These are phyloP conservation scores for Neurospora sp. DNA, from an alignment of 495 filamentous ascomycete species.

Conservation along the genomic window DNA sequence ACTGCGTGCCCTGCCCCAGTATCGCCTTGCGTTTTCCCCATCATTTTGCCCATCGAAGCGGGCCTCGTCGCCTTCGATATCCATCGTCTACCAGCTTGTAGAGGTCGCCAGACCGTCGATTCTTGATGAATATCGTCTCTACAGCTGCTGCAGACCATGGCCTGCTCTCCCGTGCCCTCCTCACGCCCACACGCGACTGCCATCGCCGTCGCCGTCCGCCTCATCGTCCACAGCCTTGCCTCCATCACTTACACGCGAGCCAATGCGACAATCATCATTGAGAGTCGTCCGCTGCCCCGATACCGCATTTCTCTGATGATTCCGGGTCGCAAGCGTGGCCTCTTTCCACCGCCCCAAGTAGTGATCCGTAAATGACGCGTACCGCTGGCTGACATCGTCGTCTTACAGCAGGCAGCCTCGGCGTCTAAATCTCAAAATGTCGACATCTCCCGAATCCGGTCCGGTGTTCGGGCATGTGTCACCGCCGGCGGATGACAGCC, in stretches of 20 bases:
- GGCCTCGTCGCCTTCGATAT: constrained; percentile 29
- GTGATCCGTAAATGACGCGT: constrained; percentile 8
- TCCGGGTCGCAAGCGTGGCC: constrained; percentile 27
- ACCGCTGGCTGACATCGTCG: constrained; percentile 35
- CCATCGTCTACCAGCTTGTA: constrained; percentile 18
- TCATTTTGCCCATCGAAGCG: constrained; percentile 33
- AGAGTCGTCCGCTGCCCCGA: constrained; percentile 4
- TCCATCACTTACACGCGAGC: constrained; percentile 32
- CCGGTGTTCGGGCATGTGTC: constrained; percentile 33
- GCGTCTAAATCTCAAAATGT: constrained; percentile 33
- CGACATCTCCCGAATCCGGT: constrained; percentile 37
- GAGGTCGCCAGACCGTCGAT: constrained; percentile 18
- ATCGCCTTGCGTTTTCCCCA: constrained; percentile 24
- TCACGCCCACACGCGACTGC: constrained; percentile 16
- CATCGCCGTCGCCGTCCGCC: constrained; percentile 26
- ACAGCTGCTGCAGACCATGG: constrained; percentile 18
- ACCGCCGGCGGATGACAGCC: constrained; percentile 18
- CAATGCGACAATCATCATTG: constrained; percentile 38
- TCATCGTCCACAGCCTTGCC: constrained; percentile 32
- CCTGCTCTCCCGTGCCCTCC: constrained; percentile 8
- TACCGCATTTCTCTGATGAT: constrained; percentile 17
- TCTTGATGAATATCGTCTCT: constrained; percentile 24
- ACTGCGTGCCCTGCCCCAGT: constrained; percentile 5
- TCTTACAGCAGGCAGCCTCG: constrained; percentile 34
- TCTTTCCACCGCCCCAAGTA: constrained; percentile 17